A percentile compares a stretch with the other conserved stretches of the same genome.
Evolutionary conservation across 768 basidiomycete genomes (phyloP).

Genomic region (Phanerochaete sordida): DNA sequence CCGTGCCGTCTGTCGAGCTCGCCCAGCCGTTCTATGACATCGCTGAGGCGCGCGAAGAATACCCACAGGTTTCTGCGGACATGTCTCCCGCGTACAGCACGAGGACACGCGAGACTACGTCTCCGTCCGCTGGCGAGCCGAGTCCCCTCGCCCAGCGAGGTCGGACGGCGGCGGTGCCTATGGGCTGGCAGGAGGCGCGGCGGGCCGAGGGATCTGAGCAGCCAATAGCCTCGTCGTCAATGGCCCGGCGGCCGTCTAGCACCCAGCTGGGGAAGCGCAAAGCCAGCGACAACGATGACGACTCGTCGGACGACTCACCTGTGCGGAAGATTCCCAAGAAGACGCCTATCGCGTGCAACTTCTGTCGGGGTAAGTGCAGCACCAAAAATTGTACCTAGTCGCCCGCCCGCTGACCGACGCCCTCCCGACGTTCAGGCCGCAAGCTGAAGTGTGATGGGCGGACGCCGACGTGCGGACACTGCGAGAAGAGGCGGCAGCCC

Average conservation of each 20-base stretch:
- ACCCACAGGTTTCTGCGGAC: not conserved
- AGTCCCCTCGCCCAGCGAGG: not conserved
- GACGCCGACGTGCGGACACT: constrained; percentile 62
- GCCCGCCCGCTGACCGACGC: not conserved
- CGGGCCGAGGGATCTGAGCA: not conserved
- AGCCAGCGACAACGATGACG: constrained; percentile 5
- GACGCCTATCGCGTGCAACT: constrained; percentile 68
- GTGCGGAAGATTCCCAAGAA: constrained; percentile 30
- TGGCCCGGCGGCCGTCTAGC: not conserved
- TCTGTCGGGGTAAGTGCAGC: constrained; percentile 61
- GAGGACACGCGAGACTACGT: not conserved
- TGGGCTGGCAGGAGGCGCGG: not conserved
- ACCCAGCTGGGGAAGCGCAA: constrained; percentile 3
- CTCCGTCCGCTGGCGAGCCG: not conserved
- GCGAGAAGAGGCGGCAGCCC: constrained; percentile 44
- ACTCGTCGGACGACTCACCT: not conserved
- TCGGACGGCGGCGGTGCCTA: not conserved
- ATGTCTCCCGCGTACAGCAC: not conserved
- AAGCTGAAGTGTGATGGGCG: constrained; percentile 74
- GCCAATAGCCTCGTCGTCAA: not conserved
- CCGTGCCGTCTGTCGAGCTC: not conserved
- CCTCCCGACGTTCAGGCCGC: not conserved
- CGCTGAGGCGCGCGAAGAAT: not conserved
- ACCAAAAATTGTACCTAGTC: not conserved
- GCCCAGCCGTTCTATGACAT: not conserved